Percentiles rank a stretch among this genome's conserved stretches.
Conservation (phyloP, 73 alveolate genomes). For the Chromera velia region DNA sequence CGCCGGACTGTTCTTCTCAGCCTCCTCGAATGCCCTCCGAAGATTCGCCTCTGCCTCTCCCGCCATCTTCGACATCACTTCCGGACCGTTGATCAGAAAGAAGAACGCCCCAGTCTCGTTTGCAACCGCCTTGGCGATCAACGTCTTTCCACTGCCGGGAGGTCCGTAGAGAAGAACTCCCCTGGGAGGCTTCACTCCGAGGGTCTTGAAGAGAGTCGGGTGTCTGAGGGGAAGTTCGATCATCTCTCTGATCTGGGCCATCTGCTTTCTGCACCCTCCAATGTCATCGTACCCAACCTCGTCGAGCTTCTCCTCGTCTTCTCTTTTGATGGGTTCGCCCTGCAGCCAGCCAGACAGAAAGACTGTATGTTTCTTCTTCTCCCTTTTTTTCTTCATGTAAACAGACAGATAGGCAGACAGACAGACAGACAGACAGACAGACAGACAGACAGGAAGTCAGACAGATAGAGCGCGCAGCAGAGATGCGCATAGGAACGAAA, state of each 20-base stretch:
- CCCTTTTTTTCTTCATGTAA: too few species aligned
- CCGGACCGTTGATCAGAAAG: conserved; percentile 78
- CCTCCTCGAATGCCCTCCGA: conserved; percentile 93
- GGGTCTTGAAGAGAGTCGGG: conserved; percentile 88
- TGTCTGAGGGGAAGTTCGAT: conserved; percentile 91
- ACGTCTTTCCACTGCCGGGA: conserved; percentile 86
- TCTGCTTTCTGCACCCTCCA: conserved; percentile 96
- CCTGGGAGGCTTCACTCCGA: conserved; percentile 97
- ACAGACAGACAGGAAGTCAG: too few species aligned
- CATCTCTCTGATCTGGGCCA: conserved; percentile 87
- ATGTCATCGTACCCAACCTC: conserved; percentile 91
- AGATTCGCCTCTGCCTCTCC: conserved; percentile 97
- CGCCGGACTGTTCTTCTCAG: conserved; percentile 91
- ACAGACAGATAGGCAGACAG: too few species aligned
- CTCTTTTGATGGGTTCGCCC: conserved; percentile 79
- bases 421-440: too few species aligned
- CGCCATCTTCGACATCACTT: conserved; percentile 95
- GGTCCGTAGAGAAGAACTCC: conserved; percentile 94
- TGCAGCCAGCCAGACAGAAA: not conserved
- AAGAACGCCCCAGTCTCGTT: conserved; percentile 91
- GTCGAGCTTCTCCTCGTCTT: conserved; percentile 82
- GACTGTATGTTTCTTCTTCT: too few species aligned
- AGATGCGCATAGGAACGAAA: too few species aligned
- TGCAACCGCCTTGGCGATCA: conserved; percentile 96
- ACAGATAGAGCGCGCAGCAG: too few species aligned